Base-by-base conservation (phyloP, 257 asterid species). In the Cynanchum wilfordii region DNA sequence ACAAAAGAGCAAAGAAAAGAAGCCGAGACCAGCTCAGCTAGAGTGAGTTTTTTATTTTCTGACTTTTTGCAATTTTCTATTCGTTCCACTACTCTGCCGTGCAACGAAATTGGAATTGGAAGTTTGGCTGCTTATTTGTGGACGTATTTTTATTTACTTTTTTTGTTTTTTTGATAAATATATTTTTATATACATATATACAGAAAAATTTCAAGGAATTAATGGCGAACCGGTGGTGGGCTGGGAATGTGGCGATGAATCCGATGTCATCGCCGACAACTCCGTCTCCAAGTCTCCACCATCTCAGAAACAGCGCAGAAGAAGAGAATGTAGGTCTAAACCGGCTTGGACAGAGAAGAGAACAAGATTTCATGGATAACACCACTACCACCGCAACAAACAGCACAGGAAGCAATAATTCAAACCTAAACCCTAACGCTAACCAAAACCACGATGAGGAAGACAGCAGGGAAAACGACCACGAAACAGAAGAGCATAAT, bases 161-260 rank as follows among this genome's bases (percentile, higher is more conserved):
- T n/a, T n/a, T n/a, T n/a, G n/a, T n/a, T n/a, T n/a, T n/a, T n/a
- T n/a, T n/a, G n/a, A n/a, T n/a, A n/a, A n/a, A n/a, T n/a, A n/a
- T n/a, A n/a, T n/a, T n/a, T n/a, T n/a, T n/a, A 33, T 33, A 2
- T 33, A 33, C 4, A 1, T 33, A 33, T 33, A 33, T 33, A 4
- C 38, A 2, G 38, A 33, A 33, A 3, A 33, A 2, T 33, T 33
- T 3, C 17, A 69, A 42, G 10, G 29, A n/a, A 25, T 50, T n/a
- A 19, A 90, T 91, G 97, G 87, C 92, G 3, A 86, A 87, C 80
- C 75, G 89, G 73, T 91, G 97, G 97, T 89, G 97, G 97, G 82
- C 85, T 58, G 97, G 86, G 60, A 88, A 86, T 70, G 68, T 75
- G 80, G 83, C 72, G 74, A 86, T 84, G 89, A 89, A 89, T 67